phyloP scores from a whole-genome alignment of 192 early-diverging fungal species.

The Rhizoclosmatium sp. region DNA sequence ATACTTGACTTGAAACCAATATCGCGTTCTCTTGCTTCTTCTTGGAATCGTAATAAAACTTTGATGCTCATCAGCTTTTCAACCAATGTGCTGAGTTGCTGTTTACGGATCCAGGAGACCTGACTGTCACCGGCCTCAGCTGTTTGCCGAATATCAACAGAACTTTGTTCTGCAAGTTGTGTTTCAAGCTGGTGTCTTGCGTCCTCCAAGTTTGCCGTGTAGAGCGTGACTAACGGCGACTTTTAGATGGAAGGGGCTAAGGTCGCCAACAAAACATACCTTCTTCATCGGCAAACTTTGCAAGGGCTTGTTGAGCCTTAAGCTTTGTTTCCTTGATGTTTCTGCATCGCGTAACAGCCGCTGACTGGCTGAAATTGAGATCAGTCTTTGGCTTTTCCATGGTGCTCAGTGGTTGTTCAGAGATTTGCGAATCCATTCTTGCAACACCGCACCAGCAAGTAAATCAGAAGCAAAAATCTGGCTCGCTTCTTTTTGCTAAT shows the following conservation, averaged over 20 bases:
- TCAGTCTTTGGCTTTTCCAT: background rate
- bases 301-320: conserved; percentile 34
- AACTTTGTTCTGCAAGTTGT: conserved; percentile 27
- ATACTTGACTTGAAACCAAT: conserved; percentile 26
- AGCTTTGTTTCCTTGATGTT: conserved; percentile 39
- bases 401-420: background rate
- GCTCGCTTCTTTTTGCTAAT: too few species aligned
- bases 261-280: conserved; percentile 11
- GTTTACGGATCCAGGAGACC: conserved; percentile 8
- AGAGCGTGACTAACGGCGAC: conserved; percentile 22
- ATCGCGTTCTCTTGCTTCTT: conserved; percentile 38
- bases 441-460: too few species aligned
- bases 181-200: conserved; percentile 28
- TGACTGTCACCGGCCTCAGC: conserved; percentile 34
- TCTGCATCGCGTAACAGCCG: conserved; percentile 29
- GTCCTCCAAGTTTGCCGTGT: conserved; percentile 40
- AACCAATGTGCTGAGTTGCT: conserved; percentile 29
- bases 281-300: conserved; percentile 42
- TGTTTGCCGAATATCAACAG: conserved; percentile 20
- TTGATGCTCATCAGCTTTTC: conserved; percentile 38
- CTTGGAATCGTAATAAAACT: conserved; percentile 32
- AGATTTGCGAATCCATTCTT: background rate
- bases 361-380: conserved; percentile 20
- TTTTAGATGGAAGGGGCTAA: background rate
- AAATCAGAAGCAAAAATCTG: too few species aligned